Conservation (phyloP, 306 rosid genomes). For the Casuarina equisetifolia region DNA sequence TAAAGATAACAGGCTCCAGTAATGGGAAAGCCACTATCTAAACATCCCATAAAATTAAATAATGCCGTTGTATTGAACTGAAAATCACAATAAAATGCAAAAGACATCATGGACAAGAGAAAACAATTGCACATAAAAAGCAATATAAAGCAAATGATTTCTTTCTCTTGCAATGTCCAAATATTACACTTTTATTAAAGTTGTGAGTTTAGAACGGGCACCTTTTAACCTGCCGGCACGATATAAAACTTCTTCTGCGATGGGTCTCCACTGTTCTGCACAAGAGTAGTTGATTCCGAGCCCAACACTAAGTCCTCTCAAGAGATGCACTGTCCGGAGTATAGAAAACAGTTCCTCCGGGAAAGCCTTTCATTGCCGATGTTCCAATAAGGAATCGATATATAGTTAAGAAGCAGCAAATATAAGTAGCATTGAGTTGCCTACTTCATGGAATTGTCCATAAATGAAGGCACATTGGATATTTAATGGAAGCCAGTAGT, state of each 20-base stretch:
- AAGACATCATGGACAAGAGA: not conserved
- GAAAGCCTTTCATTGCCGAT: constrained; percentile 53
- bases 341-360: constrained; percentile 96
- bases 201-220: constrained; percentile 32
- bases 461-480: constrained; percentile 6
- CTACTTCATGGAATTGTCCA: constrained; percentile 8
- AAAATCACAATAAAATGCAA: not conserved
- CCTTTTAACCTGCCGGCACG: constrained; percentile 76
- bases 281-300: constrained; percentile 94
- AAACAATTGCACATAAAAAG: not conserved
- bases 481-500: constrained; percentile 10
- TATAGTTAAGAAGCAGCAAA: constrained; percentile 12
- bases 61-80: not conserved
- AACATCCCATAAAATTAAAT: not conserved
- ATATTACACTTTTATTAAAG: not conserved
- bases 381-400: constrained; percentile 18
- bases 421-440: constrained; percentile 14
- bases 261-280: constrained; percentile 94
- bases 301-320: constrained; percentile 96
- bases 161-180: constrained; percentile 18
- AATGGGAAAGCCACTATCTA: too few relatives aligned
- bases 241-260: constrained; percentile 84
- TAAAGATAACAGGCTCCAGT: too few relatives aligned
- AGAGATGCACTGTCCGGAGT: constrained; percentile 86
- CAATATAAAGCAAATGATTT: not conserved